Evolutionary conservation across 345 rosid species (phyloP), one percentile per base, ranked within the genome.

Genomic region (Kernera saxatilis): DNA sequence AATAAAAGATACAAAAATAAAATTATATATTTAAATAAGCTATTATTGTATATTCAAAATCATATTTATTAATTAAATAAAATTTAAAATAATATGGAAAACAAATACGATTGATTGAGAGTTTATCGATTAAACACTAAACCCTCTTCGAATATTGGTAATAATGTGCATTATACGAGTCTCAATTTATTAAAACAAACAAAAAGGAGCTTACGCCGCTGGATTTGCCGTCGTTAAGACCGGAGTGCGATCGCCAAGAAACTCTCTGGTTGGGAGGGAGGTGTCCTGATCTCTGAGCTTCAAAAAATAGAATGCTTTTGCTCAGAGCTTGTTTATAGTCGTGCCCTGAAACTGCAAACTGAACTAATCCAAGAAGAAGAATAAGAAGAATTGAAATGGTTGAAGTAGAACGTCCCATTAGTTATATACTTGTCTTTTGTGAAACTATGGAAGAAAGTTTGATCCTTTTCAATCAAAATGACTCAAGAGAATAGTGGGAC

Each of bases 261-360:
- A 94, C 90, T 73, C 97, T 85, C 77, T 94, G 98, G 82, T 78
- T 84, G 22, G 75, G 77, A 41, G 99, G 99, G 14, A 94, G 89
- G 67, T 78, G 77, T 25, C 99, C 99, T 48, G 99, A 94, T 82
- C 99, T 85, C 72, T 91, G 99, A 77, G 96, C 96, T 81, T 94
- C 99, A 27, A 89, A 94, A 87, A 89, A 94, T 66, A 94, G 86
- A 78, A 91, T 69, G 93, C 99, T 88, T 74, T 94, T 94, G 30
- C 81, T 78, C 25, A 94, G 72, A 73, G 98, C 99, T 73, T 86
- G 92, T 61, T 81, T 84, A 43, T 94, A 94, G 80, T 94, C 96
- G 52, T 94, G 99, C 5, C 90, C 92, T 30, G 93, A 90, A 11
- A 85, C 63, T 50, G 79, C 87, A 53, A 72, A 60, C 3, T 89